These are phyloP conservation scores for Wickerhamomyces chaumierensis DNA, from an alignment of 805 yeast species.

Conservation along the genomic window DNA sequence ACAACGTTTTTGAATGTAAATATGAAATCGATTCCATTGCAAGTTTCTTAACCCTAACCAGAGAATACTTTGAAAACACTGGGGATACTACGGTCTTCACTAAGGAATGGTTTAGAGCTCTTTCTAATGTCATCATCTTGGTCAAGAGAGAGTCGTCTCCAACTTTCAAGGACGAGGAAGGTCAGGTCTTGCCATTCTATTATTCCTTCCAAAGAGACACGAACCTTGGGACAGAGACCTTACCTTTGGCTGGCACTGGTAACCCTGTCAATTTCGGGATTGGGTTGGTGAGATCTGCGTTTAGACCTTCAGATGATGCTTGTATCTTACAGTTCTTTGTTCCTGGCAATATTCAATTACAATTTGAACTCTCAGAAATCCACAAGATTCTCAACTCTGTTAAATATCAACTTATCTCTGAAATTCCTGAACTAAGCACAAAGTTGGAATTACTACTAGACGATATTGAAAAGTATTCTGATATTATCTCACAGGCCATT, in stretches of 20 bases:
- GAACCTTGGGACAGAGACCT: conserved; percentile 68
- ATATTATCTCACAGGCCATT: conserved; percentile 41
- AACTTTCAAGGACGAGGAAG: conserved; percentile 34
- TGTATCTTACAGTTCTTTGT: conserved; percentile 69
- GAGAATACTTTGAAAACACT: conserved; percentile 53
- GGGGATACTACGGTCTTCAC: conserved; percentile 34
- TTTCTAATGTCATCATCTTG: conserved; percentile 37
- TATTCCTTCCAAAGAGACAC: conserved; percentile 71
- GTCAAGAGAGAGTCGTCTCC: conserved; percentile 51
- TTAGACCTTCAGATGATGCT: conserved; percentile 85
- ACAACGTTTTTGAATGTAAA: conserved; percentile 74
- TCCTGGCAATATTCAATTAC: conserved; percentile 75
- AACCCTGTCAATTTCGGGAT: conserved; percentile 68
- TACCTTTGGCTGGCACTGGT: conserved; percentile 69
- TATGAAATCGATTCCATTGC: conserved; percentile 84
- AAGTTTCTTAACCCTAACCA: conserved; percentile 63
- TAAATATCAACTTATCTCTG: conserved; percentile 10
- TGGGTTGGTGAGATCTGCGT: conserved; percentile 71
- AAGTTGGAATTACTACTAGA: conserved; percentile 10
- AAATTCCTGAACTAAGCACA: conserved; percentile 22
- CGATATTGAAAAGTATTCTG: conserved; percentile 16
- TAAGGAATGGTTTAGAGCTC: conserved; percentile 47
- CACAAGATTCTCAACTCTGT: conserved; percentile 18
- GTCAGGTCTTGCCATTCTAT: conserved; percentile 30
- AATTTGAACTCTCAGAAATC: conserved; percentile 44